A percentile compares a stretch with the other conserved stretches of the same genome.
These are phyloP conservation scores for Pleurotus ostreatus DNA, from an alignment of 768 basidiomycete species.

Conservation along the genomic window DNA sequence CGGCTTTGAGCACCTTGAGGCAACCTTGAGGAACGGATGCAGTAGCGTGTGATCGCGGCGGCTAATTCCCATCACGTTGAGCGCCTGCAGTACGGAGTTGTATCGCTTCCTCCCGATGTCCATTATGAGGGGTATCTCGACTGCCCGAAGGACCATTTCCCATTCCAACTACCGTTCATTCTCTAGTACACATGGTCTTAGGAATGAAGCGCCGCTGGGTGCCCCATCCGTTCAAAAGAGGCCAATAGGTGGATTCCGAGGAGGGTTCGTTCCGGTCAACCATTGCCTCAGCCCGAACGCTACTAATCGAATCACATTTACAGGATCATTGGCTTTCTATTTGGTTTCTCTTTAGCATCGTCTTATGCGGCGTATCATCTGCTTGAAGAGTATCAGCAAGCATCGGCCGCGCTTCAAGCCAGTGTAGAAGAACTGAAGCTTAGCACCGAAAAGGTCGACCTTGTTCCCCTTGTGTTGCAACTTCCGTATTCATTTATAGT, in stretches of 20 bases:
- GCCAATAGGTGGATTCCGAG: slow-evolving; percentile 71
- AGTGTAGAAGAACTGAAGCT: slow-evolving; percentile 84
- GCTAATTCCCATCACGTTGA: neutral
- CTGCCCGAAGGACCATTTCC: slow-evolving; percentile 12
- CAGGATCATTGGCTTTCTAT: slow-evolving; percentile 80
- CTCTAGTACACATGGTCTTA: slow-evolving; percentile 37
- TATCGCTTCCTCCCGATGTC: slow-evolving; percentile 24
- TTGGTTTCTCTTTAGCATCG: slow-evolving; percentile 89
- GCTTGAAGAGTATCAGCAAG: slow-evolving; percentile 85
- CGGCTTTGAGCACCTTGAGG: neutral
- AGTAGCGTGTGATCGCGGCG: neutral
- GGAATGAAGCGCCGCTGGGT: slow-evolving; percentile 50
- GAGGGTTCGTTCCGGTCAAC: slow-evolving; percentile 39
- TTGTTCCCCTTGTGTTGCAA: neutral
- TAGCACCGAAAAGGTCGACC: slow-evolving; percentile 72
- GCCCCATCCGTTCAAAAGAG: slow-evolving; percentile 56
- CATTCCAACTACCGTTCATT: slow-evolving; percentile 29
- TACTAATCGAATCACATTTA: slow-evolving; percentile 6
- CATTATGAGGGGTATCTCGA: slow-evolving; percentile 26
- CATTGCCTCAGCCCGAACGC: neutral
- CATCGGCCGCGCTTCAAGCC: slow-evolving; percentile 81
- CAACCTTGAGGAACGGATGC: neutral
- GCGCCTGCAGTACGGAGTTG: neutral
- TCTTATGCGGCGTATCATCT: slow-evolving; percentile 84
- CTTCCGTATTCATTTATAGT: neutral